phyloP scores from a whole-genome alignment of 495 filamentous ascomycete genomes.

The Annulohypoxylon maeteangense region DNA sequence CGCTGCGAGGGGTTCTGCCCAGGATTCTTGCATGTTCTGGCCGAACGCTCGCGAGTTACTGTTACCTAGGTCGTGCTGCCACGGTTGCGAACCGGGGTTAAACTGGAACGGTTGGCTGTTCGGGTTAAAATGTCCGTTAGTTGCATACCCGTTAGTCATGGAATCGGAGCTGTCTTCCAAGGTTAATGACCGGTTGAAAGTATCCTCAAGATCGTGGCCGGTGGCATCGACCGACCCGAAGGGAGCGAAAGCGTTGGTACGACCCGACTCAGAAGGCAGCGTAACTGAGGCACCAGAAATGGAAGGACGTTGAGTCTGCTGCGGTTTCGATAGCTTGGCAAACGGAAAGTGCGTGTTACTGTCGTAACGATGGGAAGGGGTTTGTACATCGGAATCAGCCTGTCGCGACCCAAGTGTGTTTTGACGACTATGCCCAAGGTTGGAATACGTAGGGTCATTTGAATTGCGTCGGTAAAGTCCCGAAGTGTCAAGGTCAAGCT shows the following conservation, averaged over 20 bases:
- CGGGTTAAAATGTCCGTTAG: conserved; percentile 34
- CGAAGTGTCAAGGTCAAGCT: conserved; percentile 24
- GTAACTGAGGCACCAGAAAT: conserved; percentile 29
- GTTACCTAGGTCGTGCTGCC: conserved; percentile 48
- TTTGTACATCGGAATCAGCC: conserved; percentile 21
- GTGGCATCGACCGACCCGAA: conserved; percentile 25
- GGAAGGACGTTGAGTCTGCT: conserved; percentile 37
- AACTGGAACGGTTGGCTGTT: conserved; percentile 46
- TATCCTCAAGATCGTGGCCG: conserved; percentile 33
- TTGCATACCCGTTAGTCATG: conserved; percentile 1
- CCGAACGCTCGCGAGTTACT: conserved; percentile 23
- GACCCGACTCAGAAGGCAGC: conserved; percentile 27
- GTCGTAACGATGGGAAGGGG: conserved; percentile 29
- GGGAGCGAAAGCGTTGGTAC: conserved; percentile 17
- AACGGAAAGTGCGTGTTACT: conserved; percentile 32
- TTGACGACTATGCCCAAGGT: conserved; percentile 31
- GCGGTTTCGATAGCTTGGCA: conserved; percentile 9
- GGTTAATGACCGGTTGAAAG: conserved; percentile 21
- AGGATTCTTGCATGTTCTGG: conserved; percentile 34
- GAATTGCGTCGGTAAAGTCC: conserved; percentile 40
- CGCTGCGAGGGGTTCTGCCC: conserved; percentile 9
- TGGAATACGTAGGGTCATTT: conserved; percentile 32
- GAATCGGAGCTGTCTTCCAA: conserved; percentile 31
- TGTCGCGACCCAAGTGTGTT: conserved; percentile 32
- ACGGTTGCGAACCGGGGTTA: conserved; percentile 52